Percentiles rank a stretch among this genome's conserved stretches.
These are phyloP conservation scores for Sugiyamaella grinbergsii DNA, from an alignment of 1,139 yeast species.

Conservation along the genomic window DNA sequence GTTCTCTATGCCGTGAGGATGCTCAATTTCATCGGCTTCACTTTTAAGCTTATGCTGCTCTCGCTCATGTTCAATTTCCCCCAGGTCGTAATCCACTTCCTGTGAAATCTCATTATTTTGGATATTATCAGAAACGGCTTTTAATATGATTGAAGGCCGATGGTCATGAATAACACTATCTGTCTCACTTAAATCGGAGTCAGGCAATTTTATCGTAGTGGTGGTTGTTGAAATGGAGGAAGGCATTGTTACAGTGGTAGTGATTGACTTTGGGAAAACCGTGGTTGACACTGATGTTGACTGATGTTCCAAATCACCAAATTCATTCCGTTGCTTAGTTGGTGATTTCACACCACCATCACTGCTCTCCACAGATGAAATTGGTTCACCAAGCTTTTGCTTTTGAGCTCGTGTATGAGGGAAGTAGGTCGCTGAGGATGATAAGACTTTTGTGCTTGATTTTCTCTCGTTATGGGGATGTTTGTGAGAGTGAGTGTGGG, in stretches of 20 bases:
- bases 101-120: neutral
- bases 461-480: conserved; percentile 6
- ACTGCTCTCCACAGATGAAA: conserved; percentile 5
- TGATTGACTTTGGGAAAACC: conserved; percentile 5
- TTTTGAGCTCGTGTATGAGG: conserved; percentile 23
- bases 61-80: neutral
- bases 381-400: conserved; percentile 16
- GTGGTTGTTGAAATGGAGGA: conserved; percentile 12
- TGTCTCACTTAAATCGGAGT: neutral
- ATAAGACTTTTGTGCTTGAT: conserved; percentile 15
- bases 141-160: neutral
- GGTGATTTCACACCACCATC: neutral
- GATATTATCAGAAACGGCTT: conserved; percentile 5
- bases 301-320: neutral
- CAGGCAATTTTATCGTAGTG: neutral
- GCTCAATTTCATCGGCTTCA: too few species aligned
- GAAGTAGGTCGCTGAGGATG: conserved; percentile 24
- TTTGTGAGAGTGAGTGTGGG: neutral
- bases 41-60: neutral
- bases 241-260: conserved; percentile 3
- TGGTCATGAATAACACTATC: neutral
- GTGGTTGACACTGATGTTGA: neutral
- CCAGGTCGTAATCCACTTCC: neutral
- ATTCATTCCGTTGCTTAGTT: conserved; percentile 4
- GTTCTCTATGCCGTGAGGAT: neutral